A percentile compares a stretch with the other conserved stretches of the same genome.
These are phyloP conservation scores for Xerocomellus amylosporus DNA, from an alignment of 768 basidiomycete species.

Conservation along the genomic window DNA sequence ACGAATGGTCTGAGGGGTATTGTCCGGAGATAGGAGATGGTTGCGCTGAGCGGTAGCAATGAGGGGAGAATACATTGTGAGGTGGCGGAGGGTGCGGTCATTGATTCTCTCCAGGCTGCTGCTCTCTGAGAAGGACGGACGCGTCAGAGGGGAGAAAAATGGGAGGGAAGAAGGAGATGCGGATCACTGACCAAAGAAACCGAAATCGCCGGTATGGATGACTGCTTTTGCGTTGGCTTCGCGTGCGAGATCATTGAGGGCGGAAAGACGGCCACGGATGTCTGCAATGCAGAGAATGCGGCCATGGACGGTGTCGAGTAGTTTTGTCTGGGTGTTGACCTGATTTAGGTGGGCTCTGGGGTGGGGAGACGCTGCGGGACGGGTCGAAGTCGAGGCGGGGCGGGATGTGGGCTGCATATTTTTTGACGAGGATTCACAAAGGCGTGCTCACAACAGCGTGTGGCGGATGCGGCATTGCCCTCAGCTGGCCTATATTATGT, in stretches of 20 bases:
- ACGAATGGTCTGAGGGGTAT: slow-evolving; percentile 66
- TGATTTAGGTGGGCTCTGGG: slow-evolving; percentile 42
- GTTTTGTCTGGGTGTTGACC: slow-evolving; percentile 74
- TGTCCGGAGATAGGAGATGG: slow-evolving; percentile 72
- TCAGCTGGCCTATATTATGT: slow-evolving; percentile 19
- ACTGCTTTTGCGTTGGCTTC: slow-evolving; percentile 89
- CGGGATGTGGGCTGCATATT: slow-evolving; percentile 56
- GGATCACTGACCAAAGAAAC: slow-evolving; percentile 77
- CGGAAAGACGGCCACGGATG: slow-evolving; percentile 82
- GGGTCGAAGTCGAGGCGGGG: slow-evolving; percentile 60
- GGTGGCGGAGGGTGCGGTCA: slow-evolving; percentile 93
- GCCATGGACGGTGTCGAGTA: slow-evolving; percentile 77
- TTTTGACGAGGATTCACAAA: slow-evolving; percentile 24
- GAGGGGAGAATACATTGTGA: slow-evolving; percentile 94
- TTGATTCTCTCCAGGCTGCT: slow-evolving; percentile 85
- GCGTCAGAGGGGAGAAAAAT: slow-evolving; percentile 15
- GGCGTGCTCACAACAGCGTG: slow-evolving; percentile 10
- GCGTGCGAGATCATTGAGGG: slow-evolving; percentile 85
- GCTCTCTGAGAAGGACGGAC: slow-evolving; percentile 49
- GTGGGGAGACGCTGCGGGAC: slow-evolving; percentile 55
- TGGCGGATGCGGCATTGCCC: slow-evolving; percentile 6
- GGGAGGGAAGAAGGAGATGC: not conserved
- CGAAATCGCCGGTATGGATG: slow-evolving; percentile 98
- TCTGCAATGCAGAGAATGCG: slow-evolving; percentile 95
- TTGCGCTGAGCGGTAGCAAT: slow-evolving; percentile 80